Evolutionary conservation across 768 basidiomycete species (phyloP).

Genomic region (Calocybe indica): DNA sequence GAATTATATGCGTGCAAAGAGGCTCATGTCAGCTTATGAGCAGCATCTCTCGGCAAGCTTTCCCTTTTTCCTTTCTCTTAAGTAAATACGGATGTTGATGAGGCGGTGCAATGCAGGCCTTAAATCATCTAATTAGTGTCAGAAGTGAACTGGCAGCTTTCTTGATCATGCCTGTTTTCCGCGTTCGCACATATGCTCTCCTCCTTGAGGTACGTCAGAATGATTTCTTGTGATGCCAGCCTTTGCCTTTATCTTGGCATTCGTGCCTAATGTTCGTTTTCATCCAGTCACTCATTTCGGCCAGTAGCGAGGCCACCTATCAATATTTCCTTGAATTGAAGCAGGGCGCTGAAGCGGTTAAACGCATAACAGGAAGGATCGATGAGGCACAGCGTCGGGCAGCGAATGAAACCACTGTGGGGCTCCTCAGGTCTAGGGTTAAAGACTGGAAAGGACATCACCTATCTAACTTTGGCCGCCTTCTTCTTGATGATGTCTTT

Average conservation of each 20-base stretch:
- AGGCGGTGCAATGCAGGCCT: constrained; percentile 49
- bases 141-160: constrained; percentile 93
- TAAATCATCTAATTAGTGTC: constrained; percentile 82
- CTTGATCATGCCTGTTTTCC: constrained; percentile 97
- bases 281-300: constrained; percentile 68
- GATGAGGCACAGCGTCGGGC: constrained; percentile 92
- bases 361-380: constrained; percentile 91
- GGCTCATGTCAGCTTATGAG: constrained; percentile 81
- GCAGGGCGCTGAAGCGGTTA: constrained; percentile 77
- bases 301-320: constrained; percentile 55
- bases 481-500: constrained; percentile 93
- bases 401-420: constrained; percentile 87
- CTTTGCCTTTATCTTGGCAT: not conserved
- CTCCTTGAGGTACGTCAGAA: constrained; percentile 73
- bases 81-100: constrained; percentile 28
- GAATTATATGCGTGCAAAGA: constrained; percentile 84
- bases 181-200: constrained; percentile 97
- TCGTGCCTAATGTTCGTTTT: constrained; percentile 1
- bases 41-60: constrained; percentile 75
- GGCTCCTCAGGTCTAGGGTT: constrained; percentile 78
- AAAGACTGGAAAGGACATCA: constrained; percentile 99
- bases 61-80: constrained; percentile 17
- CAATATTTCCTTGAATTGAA: constrained; percentile 76
- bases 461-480: constrained; percentile 87
- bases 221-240: not conserved